These are phyloP conservation scores for Aristolochia fimbriata DNA, from an alignment of 164 flowering plant genomes.

Conservation along the genomic window DNA sequence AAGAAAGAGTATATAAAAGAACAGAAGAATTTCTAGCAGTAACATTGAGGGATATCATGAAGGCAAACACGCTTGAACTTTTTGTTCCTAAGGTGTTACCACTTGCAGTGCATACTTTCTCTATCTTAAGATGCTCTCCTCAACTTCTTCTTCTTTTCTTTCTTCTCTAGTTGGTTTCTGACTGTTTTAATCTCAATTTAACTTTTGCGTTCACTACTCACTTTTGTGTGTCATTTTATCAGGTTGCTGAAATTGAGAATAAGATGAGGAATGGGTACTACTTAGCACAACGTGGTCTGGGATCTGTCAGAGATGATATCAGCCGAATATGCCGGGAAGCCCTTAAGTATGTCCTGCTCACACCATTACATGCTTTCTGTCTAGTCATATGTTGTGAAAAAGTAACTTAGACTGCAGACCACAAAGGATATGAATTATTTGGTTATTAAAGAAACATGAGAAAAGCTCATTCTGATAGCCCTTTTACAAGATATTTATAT, in stretches of 20 bases:
- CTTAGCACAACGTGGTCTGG: slow-evolving; percentile 63
- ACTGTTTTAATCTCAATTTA: background rate
- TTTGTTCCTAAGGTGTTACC: slow-evolving; percentile 74
- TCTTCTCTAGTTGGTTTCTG: background rate
- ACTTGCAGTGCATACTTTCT: background rate
- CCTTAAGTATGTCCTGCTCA: slow-evolving; percentile 43
- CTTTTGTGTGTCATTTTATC: slow-evolving; percentile 6
- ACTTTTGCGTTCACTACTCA: background rate
- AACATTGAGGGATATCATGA: slow-evolving; percentile 77
- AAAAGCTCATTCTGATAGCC: too few species aligned
- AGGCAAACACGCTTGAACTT: slow-evolving; percentile 68
- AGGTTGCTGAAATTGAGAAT: slow-evolving; percentile 85
- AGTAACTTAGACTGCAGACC: too few species aligned
- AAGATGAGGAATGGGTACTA: slow-evolving; percentile 87
- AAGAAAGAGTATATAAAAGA: slow-evolving; percentile 63
- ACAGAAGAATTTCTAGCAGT: slow-evolving; percentile 65
- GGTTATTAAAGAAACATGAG: too few species aligned
- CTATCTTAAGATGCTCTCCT: background rate
- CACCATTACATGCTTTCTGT: background rate
- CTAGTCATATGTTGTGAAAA: background rate
- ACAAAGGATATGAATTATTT: too few species aligned
- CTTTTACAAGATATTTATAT: too few species aligned
- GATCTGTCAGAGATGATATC: slow-evolving; percentile 74
- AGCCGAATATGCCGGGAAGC: slow-evolving; percentile 91
- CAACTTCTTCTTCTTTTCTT: background rate